phyloP scores from a whole-genome alignment of 805 yeast species.

The Jamesozyma jinghongensis region DNA sequence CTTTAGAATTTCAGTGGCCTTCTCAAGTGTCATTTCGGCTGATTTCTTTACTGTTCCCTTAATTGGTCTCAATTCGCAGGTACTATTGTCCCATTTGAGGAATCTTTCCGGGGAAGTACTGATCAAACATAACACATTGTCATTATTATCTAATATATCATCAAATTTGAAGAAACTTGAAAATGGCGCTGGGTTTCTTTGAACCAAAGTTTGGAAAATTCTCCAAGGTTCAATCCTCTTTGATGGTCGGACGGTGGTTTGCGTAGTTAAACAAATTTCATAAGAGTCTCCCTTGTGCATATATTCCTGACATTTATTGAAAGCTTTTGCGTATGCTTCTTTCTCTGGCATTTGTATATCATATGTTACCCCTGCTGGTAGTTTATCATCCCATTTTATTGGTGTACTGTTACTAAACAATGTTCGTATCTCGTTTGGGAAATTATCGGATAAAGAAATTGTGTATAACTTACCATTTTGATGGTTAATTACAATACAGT shows the following conservation, averaged over 20 bases:
- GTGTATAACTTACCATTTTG: slow-evolving; percentile 38
- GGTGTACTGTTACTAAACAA: slow-evolving; percentile 11
- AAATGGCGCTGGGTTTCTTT: slow-evolving; percentile 85
- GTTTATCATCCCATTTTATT: slow-evolving; percentile 4
- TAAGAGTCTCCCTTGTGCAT: slow-evolving; percentile 81
- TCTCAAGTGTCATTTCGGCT: slow-evolving; percentile 40
- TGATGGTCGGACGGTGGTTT: slow-evolving; percentile 51
- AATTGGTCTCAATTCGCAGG: slow-evolving; percentile 83
- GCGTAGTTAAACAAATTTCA: slow-evolving; percentile 83
- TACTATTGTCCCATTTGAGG: slow-evolving; percentile 56
- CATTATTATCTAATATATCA: slow-evolving; percentile 40
- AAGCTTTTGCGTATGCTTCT: slow-evolving; percentile 44
- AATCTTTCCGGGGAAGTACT: slow-evolving; percentile 96
- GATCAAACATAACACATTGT: slow-evolving; percentile 39
- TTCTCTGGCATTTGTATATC: slow-evolving; percentile 43
- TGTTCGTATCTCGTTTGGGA: slow-evolving; percentile 13
- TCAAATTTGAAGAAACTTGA: slow-evolving; percentile 66
- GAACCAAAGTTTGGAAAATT: slow-evolving; percentile 61
- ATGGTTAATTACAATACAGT: slow-evolving; percentile 51
- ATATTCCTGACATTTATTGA: slow-evolving; percentile 54
- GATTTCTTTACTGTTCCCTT: slow-evolving; percentile 86
- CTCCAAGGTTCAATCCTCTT: slow-evolving; percentile 55
- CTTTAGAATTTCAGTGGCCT: slow-evolving; percentile 56
- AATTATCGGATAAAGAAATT: slow-evolving; percentile 41
- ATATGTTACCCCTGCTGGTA: slow-evolving; percentile 21